Evolutionary conservation across 2,329 filamentous ascomycete species (phyloP).

Genomic region (Grosmannia clavigera): DNA sequence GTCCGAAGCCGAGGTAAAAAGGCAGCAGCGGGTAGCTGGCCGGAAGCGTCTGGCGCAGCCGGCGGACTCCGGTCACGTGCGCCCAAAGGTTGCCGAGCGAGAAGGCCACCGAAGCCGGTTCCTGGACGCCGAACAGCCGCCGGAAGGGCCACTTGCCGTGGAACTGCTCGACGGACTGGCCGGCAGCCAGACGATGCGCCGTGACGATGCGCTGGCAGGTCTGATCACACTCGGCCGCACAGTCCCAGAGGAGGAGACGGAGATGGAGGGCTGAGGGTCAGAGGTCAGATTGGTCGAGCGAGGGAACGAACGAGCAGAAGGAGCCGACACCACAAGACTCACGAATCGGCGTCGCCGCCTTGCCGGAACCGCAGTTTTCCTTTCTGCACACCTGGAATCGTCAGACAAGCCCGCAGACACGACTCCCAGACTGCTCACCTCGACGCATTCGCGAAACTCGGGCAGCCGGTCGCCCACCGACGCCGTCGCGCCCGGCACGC

Average conservation of each 20-base stretch:
- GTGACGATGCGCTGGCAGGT: slow-evolving; percentile 93
- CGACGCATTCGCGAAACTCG: slow-evolving; percentile 76
- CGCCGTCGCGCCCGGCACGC: slow-evolving; percentile 38
- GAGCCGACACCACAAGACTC: slow-evolving; percentile 22
- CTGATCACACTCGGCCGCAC: slow-evolving; percentile 92
- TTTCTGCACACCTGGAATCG: slow-evolving; percentile 55
- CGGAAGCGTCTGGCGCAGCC: slow-evolving; percentile 59
- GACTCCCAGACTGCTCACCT: slow-evolving; percentile 40
- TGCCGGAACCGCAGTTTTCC: slow-evolving; percentile 63
- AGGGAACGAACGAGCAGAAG: too few species aligned
- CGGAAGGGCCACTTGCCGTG: slow-evolving; percentile 98
- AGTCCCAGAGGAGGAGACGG: slow-evolving; percentile 83
- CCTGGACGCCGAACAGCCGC: slow-evolving; percentile 83
- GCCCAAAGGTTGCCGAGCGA: slow-evolving; percentile 83
- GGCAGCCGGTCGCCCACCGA: slow-evolving; percentile 76
- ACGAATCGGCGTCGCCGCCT: slow-evolving; percentile 55
- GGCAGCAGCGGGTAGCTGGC: slow-evolving; percentile 59
- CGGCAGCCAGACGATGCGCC: slow-evolving; percentile 49
- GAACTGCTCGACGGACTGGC: slow-evolving; percentile 71
- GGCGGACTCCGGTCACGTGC: slow-evolving; percentile 64
- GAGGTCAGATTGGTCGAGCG: background rate
- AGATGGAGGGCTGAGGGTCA: slow-evolving; percentile 57
- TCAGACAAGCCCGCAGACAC: background rate
- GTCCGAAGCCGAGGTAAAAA: slow-evolving; percentile 72
- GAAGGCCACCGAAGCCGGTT: slow-evolving; percentile 88